A percentile compares a stretch with the other conserved stretches of the same genome.
Conservation (phyloP, 1,284 basidiomycete genomes). For the Ganoderma lingzhi region DNA sequence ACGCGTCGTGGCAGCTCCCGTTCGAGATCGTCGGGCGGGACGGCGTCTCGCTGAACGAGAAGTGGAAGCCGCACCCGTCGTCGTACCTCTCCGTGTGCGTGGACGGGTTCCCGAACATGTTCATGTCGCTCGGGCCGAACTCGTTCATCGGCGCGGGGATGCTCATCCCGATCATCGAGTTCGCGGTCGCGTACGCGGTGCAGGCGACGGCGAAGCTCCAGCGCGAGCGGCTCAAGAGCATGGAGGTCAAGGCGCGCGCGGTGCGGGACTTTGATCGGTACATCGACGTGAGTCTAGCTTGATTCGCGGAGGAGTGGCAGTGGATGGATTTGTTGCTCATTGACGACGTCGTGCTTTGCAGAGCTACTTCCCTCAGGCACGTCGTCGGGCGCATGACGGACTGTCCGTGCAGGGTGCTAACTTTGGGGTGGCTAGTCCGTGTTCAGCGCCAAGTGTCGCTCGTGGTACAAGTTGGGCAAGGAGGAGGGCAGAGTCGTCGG, state of each 20-base stretch:
- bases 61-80: conserved; percentile 59
- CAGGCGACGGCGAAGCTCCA: conserved; percentile 63
- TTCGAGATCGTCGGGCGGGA: conserved; percentile 62
- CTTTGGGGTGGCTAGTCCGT: conserved; percentile 52
- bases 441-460: conserved; percentile 63
- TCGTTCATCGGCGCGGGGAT: conserved; percentile 60
- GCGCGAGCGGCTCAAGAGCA: conserved; percentile 64
- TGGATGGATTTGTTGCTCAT: not conserved
- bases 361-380: conserved; percentile 18
- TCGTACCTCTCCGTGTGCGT: conserved; percentile 64
- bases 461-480: conserved; percentile 73
- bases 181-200: conserved; percentile 62
- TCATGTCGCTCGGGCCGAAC: conserved; percentile 64
- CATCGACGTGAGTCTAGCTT: conserved; percentile 11
- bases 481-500: conserved; percentile 64
- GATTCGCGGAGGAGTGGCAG: not conserved
- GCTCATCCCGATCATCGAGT: conserved; percentile 61
- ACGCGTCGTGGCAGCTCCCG: conserved; percentile 57
- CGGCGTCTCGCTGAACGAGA: conserved; percentile 56
- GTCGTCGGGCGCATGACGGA: no score
- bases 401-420: not conserved
- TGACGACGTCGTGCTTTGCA: not conserved
- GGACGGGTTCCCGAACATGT: conserved; percentile 71
- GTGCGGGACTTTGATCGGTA: conserved; percentile 15
- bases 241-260: conserved; percentile 34